Base-by-base conservation (phyloP, 2,329 filamentous ascomycete species). In the Phialophora chinensis region DNA sequence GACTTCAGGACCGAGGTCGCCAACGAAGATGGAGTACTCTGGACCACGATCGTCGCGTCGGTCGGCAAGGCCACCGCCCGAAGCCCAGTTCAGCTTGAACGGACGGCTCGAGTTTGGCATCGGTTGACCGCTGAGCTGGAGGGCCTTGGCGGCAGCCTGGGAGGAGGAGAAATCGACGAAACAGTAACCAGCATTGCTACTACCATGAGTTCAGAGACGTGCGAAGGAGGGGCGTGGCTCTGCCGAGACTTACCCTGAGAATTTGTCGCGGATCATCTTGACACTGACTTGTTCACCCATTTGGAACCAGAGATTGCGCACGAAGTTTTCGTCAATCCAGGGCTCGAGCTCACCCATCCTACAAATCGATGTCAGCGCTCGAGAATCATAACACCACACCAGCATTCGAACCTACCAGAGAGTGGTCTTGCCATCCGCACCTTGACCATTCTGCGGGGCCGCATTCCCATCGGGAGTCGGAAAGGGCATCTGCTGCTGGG, bases 1-100 rank as follows among this genome's bases (percentile, higher is more conserved):
- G 74, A 99, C 95, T 81, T 99, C 95, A 7, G 96, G 95, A 68
- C 95, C 95, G 70, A 99, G 89, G 77, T 99, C 95, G 72, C 95
- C 95, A 66, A 99, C 95, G 77, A 99, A 99, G 81, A 99, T 98
- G 74, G 91, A 94, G 80, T 89, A 98, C 79, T 99, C 95, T 31
- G 95, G 95, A 69, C 93, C 93, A 76, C 95, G 93, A 77, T 98
- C 95, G 79, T 98, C 95, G 73, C 92, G 91, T 79, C 95, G 91
- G 80, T 99, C 95, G 73, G 96, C 92, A 50, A 99, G 87, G 65
- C 95, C 95, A 76, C 95, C 95, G 72, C 95, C 95, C 72, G 93
- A 97, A 72, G 95, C 95, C 95, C 95, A 99, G 87, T 99, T 99
- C 68, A 99, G 88, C 86, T 98, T 98, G 87, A 99, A 99, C 57